Evolutionary conservation across 345 rosid species (phyloP), one percentile per base, ranked within the genome.

Genomic region (Bretschneidera sinensis): DNA sequence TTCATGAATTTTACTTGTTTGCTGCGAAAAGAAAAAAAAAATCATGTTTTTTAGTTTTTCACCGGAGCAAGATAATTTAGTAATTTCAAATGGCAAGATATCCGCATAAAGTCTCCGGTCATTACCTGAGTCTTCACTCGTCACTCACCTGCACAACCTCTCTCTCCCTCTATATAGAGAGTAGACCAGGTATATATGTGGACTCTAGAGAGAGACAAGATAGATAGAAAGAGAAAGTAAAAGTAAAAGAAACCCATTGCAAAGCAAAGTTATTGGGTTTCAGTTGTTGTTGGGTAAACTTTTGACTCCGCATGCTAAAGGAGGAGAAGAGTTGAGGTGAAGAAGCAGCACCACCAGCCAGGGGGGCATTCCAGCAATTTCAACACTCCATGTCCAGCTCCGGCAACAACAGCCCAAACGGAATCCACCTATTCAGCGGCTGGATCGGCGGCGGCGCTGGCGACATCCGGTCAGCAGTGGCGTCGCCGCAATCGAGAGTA

Each of bases 341-440:
- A n/a, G 25, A 21, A 50, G 55, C 13, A 17, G 17, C 21, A 14
- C 16, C 25, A 31, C 5, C 15, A 14, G 16, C 45, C 45, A 14
- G 21, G 6, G 31, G 71, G 60, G 70, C 49, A 47, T 21, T 65
- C 21, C 0, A 21, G 52, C 62, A 18, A 58, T 53, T 54, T 54
- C 60, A 15, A 13, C n/a, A 17, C 21, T 70, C 70, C 25, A 74
- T 72, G 81, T 24, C 56, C 70, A 34, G 17, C 49, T 17, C 62
- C 10, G 54, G 47, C 50, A 60, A 48, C 71, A 53, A 28, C 66
- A 43, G 34, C 60, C 49, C 60, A 24, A 25, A 50, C 63, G 78
- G 81, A 63, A 23, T 61, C 74, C 75, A 62, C 57, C 69, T 47
- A 56, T 68, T 76, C 60, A 79, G 74, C 60, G 79, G 74, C 21